Evolutionary conservation across 2,329 filamentous ascomycete species (phyloP).

Genomic region (Fusarium vanettenii): DNA sequence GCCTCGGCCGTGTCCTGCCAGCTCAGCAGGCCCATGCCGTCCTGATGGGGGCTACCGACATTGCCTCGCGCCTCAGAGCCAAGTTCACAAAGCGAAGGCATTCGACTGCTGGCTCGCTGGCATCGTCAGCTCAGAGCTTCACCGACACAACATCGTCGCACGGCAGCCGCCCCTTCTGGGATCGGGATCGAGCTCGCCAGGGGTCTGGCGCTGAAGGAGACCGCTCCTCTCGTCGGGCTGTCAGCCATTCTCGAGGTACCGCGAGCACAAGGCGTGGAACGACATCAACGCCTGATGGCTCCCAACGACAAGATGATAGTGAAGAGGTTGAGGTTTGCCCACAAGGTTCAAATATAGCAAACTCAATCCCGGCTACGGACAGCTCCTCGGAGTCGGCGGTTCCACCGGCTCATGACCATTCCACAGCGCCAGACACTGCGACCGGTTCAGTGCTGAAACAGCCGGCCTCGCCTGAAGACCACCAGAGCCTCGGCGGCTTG

Average conservation of each 20-base stretch:
- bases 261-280: constrained; percentile 30
- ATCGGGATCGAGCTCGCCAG: constrained; percentile 35
- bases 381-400: constrained; percentile 31
- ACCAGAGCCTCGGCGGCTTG: constrained; percentile 36
- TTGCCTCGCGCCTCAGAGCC: constrained; percentile 60
- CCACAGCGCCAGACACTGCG: constrained; percentile 23
- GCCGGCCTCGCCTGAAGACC: constrained; percentile 31
- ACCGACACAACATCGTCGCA: constrained; percentile 35
- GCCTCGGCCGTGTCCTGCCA: constrained; percentile 19
- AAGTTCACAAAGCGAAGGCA: constrained; percentile 57
- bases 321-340: constrained; percentile 9
- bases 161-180: constrained; percentile 40
- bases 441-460: constrained; percentile 36
- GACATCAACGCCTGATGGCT: constrained; percentile 31
- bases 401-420: constrained; percentile 34
- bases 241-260: constrained; percentile 38
- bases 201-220: constrained; percentile 21
- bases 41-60: constrained; percentile 55
- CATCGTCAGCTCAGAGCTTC: constrained; percentile 48
- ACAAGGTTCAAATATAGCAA: constrained; percentile 24
- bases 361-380: constrained; percentile 19
- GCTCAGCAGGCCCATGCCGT: constrained; percentile 31
- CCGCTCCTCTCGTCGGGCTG: constrained; percentile 29
- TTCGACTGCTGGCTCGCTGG: constrained; percentile 52
- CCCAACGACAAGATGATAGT: constrained; percentile 24